phyloP scores from a whole-genome alignment of 257 asterid species.

The Asclepias syriaca region DNA sequence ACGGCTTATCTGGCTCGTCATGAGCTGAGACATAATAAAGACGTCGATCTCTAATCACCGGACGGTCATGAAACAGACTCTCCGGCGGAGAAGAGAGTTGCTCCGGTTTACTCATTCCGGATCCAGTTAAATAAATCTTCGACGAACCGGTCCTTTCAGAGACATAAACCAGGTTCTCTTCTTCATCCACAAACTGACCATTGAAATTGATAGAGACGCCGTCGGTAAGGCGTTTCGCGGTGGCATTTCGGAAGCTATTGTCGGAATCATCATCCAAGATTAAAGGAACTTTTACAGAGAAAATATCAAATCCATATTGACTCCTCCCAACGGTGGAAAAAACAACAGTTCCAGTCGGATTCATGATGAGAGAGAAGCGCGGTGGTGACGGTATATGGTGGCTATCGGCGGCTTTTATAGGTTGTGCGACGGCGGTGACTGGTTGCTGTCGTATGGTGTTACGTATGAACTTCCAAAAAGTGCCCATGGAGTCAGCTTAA shows the following conservation, averaged over 20 bases:
- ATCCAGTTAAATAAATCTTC: constrained; percentile 35
- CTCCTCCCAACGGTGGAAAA: constrained; percentile 65
- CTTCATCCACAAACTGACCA: constrained; percentile 54
- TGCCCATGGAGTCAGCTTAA: background rate
- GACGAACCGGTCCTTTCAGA: constrained; percentile 68
- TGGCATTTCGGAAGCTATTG: background rate
- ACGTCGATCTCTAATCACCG: constrained; percentile 33
- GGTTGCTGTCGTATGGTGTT: background rate
- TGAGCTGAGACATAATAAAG: constrained; percentile 66
- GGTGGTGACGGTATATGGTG: background rate
- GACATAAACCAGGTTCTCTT: constrained; percentile 37
- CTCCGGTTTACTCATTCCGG: constrained; percentile 18
- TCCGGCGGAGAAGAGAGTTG: constrained; percentile 34
- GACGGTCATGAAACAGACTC: constrained; percentile 69
- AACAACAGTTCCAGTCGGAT: constrained; percentile 56
- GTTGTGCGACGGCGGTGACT: background rate
- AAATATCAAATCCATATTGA: constrained; percentile 69
- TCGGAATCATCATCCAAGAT: background rate
- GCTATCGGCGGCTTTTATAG: background rate
- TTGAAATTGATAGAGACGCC: constrained; percentile 57
- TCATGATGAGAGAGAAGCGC: constrained; percentile 24
- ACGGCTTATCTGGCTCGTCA: constrained; percentile 38
- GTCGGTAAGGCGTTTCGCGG: constrained; percentile 62
- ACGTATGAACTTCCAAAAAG: background rate
- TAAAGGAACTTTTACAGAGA: constrained; percentile 42